Percentiles rank a stretch among this genome's conserved stretches.
Conservation (phyloP, 2,329 filamentous ascomycete species). For the Amesomyces nigricolor region DNA sequence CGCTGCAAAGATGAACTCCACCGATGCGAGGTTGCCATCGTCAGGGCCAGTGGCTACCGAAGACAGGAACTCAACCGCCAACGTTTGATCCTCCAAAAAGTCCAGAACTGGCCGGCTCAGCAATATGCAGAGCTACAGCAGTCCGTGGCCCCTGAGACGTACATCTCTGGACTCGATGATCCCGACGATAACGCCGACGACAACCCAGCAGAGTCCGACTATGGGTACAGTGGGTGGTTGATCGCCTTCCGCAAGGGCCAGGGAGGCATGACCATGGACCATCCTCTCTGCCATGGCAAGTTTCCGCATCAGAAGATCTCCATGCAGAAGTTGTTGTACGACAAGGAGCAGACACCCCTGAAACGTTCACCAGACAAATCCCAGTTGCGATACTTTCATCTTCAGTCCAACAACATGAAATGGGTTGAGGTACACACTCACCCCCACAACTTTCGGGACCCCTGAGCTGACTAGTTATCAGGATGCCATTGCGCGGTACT, state of each 20-base stretch:
- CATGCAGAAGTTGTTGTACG: conserved; percentile 22
- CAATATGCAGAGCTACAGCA: conserved; percentile 9
- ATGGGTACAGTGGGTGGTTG: conserved; percentile 25
- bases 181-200: conserved; percentile 21
- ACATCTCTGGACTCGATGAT: conserved; percentile 17
- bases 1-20: conserved; percentile 18
- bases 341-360: conserved; percentile 18
- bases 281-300: conserved; percentile 21
- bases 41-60: conserved; percentile 9
- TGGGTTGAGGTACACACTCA: conserved; percentile 17
- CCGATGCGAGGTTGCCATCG: conserved; percentile 16
- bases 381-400: conserved; percentile 23
- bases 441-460: neutral
- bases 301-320: conserved; percentile 25
- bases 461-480: neutral
- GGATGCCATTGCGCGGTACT: conserved; percentile 22
- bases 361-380: conserved; percentile 16
- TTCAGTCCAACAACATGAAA: conserved; percentile 26
- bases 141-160: conserved; percentile 17
- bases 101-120: conserved; percentile 19
- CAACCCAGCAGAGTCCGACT: conserved; percentile 19
- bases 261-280: conserved; percentile 19
- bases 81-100: conserved; percentile 18
- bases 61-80: conserved; percentile 16
- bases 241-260: conserved; percentile 19